Evolutionary conservation across 306 rosid genomes (phyloP).

Genomic region (Castanea crenata): DNA sequence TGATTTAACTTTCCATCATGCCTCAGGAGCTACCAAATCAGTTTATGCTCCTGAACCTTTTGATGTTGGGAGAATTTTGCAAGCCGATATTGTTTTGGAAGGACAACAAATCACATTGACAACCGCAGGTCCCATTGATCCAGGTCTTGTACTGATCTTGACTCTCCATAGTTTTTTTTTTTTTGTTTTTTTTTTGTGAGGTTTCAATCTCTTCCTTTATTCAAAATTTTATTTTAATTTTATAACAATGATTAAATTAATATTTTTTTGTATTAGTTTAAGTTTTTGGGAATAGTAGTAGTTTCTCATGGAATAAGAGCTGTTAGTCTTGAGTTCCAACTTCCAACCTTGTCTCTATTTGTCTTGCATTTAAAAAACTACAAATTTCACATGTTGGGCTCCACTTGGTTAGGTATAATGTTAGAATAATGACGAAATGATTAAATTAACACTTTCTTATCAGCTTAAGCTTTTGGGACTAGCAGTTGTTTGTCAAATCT

Average conservation of each 20-base stretch:
- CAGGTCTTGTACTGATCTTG: constrained; percentile 51
- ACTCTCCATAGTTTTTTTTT: constrained; percentile 2
- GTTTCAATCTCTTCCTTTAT: constrained; percentile 5
- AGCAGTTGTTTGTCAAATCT: no score
- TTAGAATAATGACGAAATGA: not conserved
- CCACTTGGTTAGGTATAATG: no score
- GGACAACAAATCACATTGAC: constrained; percentile 49
- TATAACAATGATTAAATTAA: not conserved
- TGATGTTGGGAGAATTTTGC: constrained; percentile 77
- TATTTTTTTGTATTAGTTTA: no score
- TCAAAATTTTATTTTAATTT: not conserved
- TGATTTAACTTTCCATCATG: constrained; percentile 16
- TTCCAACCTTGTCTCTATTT: no score
- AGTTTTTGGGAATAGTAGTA: no score
- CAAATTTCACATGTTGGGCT: no score
- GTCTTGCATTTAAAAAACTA: no score
- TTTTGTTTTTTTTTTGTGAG: not conserved
- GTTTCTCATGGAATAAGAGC: no score
- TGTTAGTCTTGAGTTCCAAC: no score
- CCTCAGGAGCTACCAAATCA: constrained; percentile 77
- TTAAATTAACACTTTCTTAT: not conserved
- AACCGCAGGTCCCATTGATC: constrained; percentile 80
- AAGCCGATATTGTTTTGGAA: constrained; percentile 51
- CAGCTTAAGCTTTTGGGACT: no score
- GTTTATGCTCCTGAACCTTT: constrained; percentile 87